Percentiles rank a stretch among this genome's conserved stretches.
phyloP scores from a whole-genome alignment of 2,329 filamentous ascomycete genomes.

The Arthrobotrys megalospora region DNA sequence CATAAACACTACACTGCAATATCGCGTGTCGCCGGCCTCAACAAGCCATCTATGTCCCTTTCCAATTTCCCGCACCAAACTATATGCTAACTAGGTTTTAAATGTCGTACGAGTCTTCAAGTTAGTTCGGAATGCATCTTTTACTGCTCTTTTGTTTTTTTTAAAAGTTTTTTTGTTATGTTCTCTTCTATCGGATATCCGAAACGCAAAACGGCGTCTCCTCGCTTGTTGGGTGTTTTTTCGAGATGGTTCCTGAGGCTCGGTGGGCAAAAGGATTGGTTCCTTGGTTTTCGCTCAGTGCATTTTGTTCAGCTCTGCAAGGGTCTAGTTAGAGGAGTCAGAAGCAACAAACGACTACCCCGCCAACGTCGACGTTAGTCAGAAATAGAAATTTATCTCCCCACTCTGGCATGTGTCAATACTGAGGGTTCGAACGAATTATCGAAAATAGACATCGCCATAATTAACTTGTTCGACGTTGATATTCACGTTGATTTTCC shows the following conservation, averaged over 20 bases:
- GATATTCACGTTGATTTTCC: not conserved
- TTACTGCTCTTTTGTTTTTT: not conserved
- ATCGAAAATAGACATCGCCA: not conserved
- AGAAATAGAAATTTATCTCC: constrained; percentile 18
- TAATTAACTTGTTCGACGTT: not conserved
- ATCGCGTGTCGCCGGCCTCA: constrained; percentile 31
- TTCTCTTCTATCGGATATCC: constrained; percentile 18
- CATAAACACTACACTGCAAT: constrained; percentile 8
- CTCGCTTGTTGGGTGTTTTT: constrained; percentile 31
- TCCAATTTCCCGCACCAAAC: constrained; percentile 51
- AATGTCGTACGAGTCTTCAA: constrained; percentile 15
- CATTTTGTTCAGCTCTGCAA: constrained; percentile 52
- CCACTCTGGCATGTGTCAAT: constrained; percentile 6
- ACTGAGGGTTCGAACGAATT: not conserved
- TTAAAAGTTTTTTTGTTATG: constrained; percentile 1
- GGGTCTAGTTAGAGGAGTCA: constrained; percentile 35
- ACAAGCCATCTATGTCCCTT: constrained; percentile 43
- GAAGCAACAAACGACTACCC: constrained; percentile 26
- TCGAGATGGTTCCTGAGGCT: constrained; percentile 11
- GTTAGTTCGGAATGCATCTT: not conserved
- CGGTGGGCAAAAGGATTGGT: constrained; percentile 34
- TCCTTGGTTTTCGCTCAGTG: constrained; percentile 49
- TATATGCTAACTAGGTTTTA: constrained; percentile 5
- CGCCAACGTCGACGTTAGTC: constrained; percentile 4
- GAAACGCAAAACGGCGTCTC: constrained; percentile 32